Base-by-base conservation (phyloP, 805 yeast species). In the Saturnispora hagleri region DNA sequence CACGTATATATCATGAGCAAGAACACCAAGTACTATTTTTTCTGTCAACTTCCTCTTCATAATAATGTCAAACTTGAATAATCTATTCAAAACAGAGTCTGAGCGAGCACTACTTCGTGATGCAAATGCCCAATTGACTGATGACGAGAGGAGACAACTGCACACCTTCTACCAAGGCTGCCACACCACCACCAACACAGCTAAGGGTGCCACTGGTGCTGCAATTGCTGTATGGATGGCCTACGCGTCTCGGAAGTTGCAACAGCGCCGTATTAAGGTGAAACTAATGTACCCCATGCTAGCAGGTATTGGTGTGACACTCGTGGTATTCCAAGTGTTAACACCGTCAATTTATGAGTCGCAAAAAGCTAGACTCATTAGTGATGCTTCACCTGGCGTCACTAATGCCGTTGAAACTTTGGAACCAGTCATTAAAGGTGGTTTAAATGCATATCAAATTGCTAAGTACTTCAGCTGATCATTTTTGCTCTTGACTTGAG, bases 41-140 rank as follows among this genome's bases (percentile, higher is more conserved):
- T 31, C 22, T 17, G 41, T 17, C 15, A n/a, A 24, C 45, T 15
- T 34, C 31, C 24, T 46, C 26, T 38, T n/a, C 20, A 38, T 40
- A 5, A 28, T 15, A 12, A 47, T 50, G 52, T 50, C 51, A 34
- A 53, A 51, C 9, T 43, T 54, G 8, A 44, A 47, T 18, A 47
- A 41, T 34, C 45, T 52, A 5, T 55, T 55, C 52, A 43, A 55
- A 63, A 45, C 67, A 43, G 76, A 71, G 53, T 53, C 66, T 15
- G 60, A 64, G 20, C 79, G 79, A 3, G 60, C 72, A 46, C 64
- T 67, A 27, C 77, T 80, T 58, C 74, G 76, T 53, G 74, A 75
- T 36, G 70, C 67, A 40, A 83, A 79, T 54, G 72, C 70, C 26
- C 62, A 59, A 9, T 60, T 80, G 43, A 69, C 70, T 17, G 55